phyloP scores from a whole-genome alignment of 495 filamentous ascomycete genomes.

The Penicillium bovifimosum region DNA sequence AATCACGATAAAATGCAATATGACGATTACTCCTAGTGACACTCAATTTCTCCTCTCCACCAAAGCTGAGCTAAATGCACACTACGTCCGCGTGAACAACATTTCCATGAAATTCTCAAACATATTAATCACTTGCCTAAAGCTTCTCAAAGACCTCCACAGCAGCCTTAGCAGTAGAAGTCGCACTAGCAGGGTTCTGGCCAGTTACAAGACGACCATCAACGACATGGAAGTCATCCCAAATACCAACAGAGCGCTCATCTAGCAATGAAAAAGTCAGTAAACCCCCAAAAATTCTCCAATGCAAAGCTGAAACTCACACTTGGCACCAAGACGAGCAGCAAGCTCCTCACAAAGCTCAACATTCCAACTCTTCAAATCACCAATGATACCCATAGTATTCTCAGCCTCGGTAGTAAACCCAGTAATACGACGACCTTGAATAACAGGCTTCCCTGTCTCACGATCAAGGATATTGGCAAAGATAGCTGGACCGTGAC shows the following conservation, averaged over 20 bases:
- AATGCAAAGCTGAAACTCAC: conserved; percentile 19
- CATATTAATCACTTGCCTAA: conserved; percentile 9
- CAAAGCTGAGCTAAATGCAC: too few species aligned
- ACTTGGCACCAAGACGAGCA: conserved; percentile 29
- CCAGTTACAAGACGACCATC: conserved; percentile 62
- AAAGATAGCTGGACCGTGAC: too few species aligned
- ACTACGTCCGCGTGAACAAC: background rate
- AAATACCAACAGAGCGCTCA: conserved; percentile 32
- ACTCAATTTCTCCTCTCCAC: too few species aligned
- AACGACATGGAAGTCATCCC: conserved; percentile 43
- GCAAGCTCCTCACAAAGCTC: conserved; percentile 37
- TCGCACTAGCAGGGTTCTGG: conserved; percentile 63
- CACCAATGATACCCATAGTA: conserved; percentile 31
- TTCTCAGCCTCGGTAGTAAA: conserved; percentile 42
- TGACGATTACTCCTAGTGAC: too few species aligned
- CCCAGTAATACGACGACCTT: conserved; percentile 38
- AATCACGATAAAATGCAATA: too few species aligned
- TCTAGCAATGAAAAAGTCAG: conserved; percentile 22
- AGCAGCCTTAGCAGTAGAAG: conserved; percentile 39
- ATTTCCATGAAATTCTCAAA: background rate
- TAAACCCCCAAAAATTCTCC: background rate
- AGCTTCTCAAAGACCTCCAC: conserved; percentile 39
- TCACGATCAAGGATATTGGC: conserved; percentile 29
- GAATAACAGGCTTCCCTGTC: conserved; percentile 39
- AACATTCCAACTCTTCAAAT: conserved; percentile 28